Base-by-base conservation (phyloP, 208 protist species). In the Naegleria lovaniensis region DNA sequence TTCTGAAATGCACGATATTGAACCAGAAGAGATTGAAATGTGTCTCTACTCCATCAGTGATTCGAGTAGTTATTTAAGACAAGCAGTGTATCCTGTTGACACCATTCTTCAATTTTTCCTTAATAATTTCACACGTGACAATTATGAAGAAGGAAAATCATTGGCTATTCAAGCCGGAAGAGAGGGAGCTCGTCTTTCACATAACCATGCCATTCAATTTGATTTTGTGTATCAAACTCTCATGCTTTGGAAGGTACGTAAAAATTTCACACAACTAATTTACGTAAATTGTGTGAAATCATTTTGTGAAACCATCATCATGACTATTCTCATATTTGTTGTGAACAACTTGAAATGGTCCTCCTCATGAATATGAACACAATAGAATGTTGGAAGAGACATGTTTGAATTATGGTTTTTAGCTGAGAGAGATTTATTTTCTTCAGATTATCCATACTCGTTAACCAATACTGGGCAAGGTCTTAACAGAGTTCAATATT, bases 211-310 rank as follows among this genome's bases (percentile, higher is more conserved):
- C 48, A 91, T 83, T 40, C 98, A 99, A 92, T 99, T 95, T 92
- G 87, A 96, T 59, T 99, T 99, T 93, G 98, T 98, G 16, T 91
- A 94, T 58, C 98, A 99, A 93, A 98, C 97, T 33, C 93, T 99
- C 19, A 93, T 93, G 13, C 93, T 99, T 48, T 99, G 98, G 98
- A 92, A 97, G 88, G 96, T 48, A 48, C 7, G 43, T 48, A 7
- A 48, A n/a, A n/a, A n/a, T n/a, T n/a, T n/a, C n/a, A n/a, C n/a
- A n/a, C n/a, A n/a, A n/a, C n/a, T n/a, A n/a, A n/a, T n/a, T n/a
- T n/a, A 96, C 83, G 96, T 99, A 59, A 94, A 98, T 58, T 93
- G 93, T 19, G 94, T 94, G 40, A 97, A 97, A 95, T n/a, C n/a
- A n/a, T n/a, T n/a, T n/a, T n/a, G n/a, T n/a, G n/a, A n/a, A n/a